Evolutionary conservation across 2,329 filamentous ascomycete species (phyloP), one percentile per base, ranked within the genome.

Genomic region (Penicillium sp.): DNA sequence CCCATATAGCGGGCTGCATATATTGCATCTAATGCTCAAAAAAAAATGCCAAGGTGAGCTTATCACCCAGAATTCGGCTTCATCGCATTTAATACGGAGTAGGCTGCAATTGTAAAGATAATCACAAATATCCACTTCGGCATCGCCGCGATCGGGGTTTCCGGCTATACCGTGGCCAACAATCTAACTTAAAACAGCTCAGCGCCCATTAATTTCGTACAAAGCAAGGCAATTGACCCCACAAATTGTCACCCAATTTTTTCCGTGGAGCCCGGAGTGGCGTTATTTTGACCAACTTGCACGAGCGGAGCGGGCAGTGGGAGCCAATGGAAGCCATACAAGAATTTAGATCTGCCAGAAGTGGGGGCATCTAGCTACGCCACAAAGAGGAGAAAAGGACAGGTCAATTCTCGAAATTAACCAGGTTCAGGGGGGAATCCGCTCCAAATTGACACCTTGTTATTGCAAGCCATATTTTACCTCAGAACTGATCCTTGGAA

Each of bases 221-320:
- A 42, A 42, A 42, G 13, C 19, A 21, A 22, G 39, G 11, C 22
- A 4, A 21, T 4, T 22, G 31, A 16, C 31, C 5, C n/a, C 39
- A 42, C 35, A 13, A 19, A 21, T 19, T 42, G 10, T 37, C 14
- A 9, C 37, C 3, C 37, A 42, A 21, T 22, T 22, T 21, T 21
- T 13, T 33, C 10, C 22, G 33, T 31, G 49, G 35, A 52, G 43
- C 35, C 16, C 27, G n/a, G 13, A 6, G 2, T 35, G 49, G 54
- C 49, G 49, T 52, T 29, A 24, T 49, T 44, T 49, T 37, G 44
- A 56, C 52, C 27, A 48, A 26, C 24, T 22, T 57, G 55, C 49
- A 49, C 52, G 33, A 19, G 26, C 45, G 26, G 45, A 19, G 26
- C n/a, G n/a, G 45, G 19, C 22, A n/a, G 14, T 26, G 21, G 22